phyloP scores from a whole-genome alignment of 495 filamentous ascomycete genomes.

The Neurospora intermedia region DNA sequence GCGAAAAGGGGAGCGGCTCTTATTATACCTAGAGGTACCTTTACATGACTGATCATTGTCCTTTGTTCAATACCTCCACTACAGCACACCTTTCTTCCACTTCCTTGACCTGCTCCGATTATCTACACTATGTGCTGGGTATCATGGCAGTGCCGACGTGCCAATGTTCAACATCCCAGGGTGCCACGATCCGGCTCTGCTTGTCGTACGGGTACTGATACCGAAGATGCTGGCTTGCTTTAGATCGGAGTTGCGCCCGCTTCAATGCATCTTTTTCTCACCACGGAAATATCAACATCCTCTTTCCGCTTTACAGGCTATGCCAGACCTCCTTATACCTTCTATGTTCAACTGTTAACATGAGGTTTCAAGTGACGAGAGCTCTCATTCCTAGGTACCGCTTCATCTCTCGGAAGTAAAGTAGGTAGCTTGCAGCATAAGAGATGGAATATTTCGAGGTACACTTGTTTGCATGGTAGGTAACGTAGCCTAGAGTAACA shows the following conservation, averaged over 20 bases:
- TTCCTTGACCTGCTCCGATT: background rate
- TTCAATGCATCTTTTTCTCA: no score
- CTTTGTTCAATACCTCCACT: background rate
- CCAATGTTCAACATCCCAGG: background rate
- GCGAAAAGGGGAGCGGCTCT: background rate
- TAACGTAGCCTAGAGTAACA: no score
- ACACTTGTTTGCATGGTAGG: no score
- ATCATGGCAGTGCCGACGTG: background rate
- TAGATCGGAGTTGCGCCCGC: background rate
- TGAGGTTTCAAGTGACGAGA: no score
- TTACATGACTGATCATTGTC: background rate
- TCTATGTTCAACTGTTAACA: no score
- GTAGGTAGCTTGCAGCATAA: no score
- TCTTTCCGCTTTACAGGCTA: no score
- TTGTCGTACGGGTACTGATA: background rate
- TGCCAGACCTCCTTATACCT: no score
- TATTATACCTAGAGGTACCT: background rate
- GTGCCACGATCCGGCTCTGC: background rate
- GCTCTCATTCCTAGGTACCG: no score
- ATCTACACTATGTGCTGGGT: background rate
- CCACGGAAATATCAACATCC: no score
- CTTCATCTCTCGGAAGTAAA: no score
- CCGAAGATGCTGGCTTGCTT: background rate
- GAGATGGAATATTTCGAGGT: no score
- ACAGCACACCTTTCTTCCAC: background rate